Evolutionary conservation across 257 asterid species (phyloP).

Genomic region (Echites panduratus): DNA sequence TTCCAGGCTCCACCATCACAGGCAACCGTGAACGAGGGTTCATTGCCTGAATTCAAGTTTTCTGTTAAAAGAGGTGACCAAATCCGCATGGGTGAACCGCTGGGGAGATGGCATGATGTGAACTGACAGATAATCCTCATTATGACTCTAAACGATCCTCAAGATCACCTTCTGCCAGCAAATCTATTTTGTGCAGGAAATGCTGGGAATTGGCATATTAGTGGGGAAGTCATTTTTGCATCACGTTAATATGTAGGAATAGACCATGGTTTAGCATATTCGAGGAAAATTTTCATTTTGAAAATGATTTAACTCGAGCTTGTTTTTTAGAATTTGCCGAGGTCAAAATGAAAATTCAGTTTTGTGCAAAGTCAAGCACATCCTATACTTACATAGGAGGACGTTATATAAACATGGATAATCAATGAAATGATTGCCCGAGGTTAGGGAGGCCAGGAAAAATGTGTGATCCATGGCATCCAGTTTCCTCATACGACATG

Average conservation of each 20-base stretch:
- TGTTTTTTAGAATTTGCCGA: too few relatives aligned
- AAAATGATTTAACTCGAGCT: too few relatives aligned
- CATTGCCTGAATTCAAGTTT: constrained; percentile 59
- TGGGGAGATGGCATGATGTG: constrained; percentile 61
- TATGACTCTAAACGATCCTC: neutral
- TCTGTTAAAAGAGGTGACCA: constrained; percentile 55
- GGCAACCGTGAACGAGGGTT: constrained; percentile 22
- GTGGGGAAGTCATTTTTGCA: neutral
- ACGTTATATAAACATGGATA: too few relatives aligned
- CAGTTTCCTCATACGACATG: neutral
- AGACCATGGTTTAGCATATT: neutral
- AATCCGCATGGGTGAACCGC: constrained; percentile 81
- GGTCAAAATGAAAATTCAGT: too few relatives aligned
- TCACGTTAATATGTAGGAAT: neutral
- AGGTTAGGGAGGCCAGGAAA: neutral
- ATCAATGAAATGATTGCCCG: neutral
- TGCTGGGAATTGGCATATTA: neutral
- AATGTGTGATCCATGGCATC: neutral
- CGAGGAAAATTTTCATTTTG: neutral
- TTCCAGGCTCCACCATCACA: constrained; percentile 71
- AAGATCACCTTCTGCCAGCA: neutral
- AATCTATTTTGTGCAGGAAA: neutral
- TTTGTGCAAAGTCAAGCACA: too few relatives aligned
- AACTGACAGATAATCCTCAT: constrained; percentile 9
- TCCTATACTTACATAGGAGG: neutral